Base-by-base conservation (phyloP, 2,329 filamentous ascomycete genomes). In the Dissoconium aciculare region DNA sequence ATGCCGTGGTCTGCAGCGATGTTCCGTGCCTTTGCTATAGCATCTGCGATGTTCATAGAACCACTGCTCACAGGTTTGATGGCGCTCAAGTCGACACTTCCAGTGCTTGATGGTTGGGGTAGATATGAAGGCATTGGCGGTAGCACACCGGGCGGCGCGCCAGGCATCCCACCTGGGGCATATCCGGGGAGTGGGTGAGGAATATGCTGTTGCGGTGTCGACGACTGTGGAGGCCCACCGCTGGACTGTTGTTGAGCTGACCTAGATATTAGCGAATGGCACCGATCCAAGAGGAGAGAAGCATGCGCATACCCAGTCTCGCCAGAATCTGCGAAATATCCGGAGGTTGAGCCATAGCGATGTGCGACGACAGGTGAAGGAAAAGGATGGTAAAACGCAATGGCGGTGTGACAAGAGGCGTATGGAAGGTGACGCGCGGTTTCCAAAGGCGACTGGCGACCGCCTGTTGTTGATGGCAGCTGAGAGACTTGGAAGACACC, bases 51-150 rank as follows among this genome's bases (percentile, higher is more conserved):
- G 55, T 76, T 87, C 45, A 91, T 76, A 12, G 78, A 82, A 35
- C 83, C 83, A 16, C 79, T 80, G 51, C 69, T 82, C 33, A 78
- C 69, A 4, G 83, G 82, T 47, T 79, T 78, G 50, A 89, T 81
- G 33, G 71, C 67, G 56, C 77, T 85, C 31, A 92, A 58, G 50
- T 92, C 82, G 39, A 91, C 64, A 44, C 71, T 84, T 30, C 82
- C 82, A 36, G 78, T 79, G 33, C 67, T 68, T 4, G 76, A 71
- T 2, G 80, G 79, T 43, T 74, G 74, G 3, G 78, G 78, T 16
- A 78, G 59, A 52, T 46, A 52, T 5, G 37, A 31, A 11, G 36
- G 33, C 16, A 43, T 39, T 3, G 44, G 49, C n/a, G 47, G 47
- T 21, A 46, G 44, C 8, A 23, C 8, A 31, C 42, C 43, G 11